These are phyloP conservation scores for Dictyophora rubrovolvata DNA, from an alignment of 768 basidiomycete species.

Conservation along the genomic window DNA sequence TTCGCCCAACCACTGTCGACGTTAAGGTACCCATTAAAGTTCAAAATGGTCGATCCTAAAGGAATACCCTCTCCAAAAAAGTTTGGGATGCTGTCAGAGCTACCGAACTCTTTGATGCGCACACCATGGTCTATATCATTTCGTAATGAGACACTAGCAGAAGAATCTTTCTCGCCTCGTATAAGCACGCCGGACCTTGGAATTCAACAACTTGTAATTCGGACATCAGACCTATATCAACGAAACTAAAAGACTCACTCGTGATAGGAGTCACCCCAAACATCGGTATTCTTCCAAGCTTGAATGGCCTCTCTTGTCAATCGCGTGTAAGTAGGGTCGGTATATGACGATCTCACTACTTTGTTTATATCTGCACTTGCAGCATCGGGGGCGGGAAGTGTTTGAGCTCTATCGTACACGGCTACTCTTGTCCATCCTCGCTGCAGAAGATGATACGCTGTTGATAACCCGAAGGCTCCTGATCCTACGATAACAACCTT, in stretches of 20 bases:
- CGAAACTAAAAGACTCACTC: conserved; percentile 42
- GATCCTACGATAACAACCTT: conserved; percentile 64
- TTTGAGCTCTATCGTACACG: conserved; percentile 59
- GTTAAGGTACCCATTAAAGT: conserved; percentile 53
- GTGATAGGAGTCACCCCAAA: conserved; percentile 70
- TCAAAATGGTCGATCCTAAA: conserved; percentile 19
- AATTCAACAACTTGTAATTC: background rate
- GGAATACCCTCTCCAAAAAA: conserved; percentile 36
- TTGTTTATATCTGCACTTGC: conserved; percentile 52
- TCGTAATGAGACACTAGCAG: conserved; percentile 43
- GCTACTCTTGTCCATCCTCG: conserved; percentile 63
- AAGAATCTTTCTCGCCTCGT: conserved; percentile 34
- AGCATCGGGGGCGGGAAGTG: conserved; percentile 73
- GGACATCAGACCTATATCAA: background rate
- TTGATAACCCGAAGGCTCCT: conserved; percentile 81
- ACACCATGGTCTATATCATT: conserved; percentile 58
- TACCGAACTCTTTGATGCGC: conserved; percentile 30
- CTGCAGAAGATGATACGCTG: conserved; percentile 67
- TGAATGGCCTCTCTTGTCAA: conserved; percentile 70
- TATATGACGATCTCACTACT: conserved; percentile 72
- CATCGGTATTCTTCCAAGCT: conserved; percentile 52
- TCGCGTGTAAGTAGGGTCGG: conserved; percentile 55
- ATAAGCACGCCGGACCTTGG: conserved; percentile 61
- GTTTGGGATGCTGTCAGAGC: conserved; percentile 29
- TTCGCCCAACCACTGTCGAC: conserved; percentile 77